Evolutionary conservation across 768 basidiomycete genomes (phyloP).

Genomic region (Rhizopogon rudus): DNA sequence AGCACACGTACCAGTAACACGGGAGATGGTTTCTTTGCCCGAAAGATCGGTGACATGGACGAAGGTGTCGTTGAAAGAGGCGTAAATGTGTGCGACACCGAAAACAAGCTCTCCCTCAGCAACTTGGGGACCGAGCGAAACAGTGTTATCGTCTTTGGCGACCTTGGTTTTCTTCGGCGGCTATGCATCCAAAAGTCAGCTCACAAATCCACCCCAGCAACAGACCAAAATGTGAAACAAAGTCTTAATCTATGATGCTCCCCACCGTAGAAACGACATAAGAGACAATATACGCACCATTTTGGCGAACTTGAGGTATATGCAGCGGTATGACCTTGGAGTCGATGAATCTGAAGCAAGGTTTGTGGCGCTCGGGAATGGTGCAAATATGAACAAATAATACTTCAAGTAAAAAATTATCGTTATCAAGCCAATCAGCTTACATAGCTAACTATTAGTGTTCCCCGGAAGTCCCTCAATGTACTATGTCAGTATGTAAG

Average conservation of each 20-base stretch:
- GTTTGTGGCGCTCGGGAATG: neutral
- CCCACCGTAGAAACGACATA: neutral
- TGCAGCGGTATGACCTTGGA: conserved; percentile 11
- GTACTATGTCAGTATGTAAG: too few species aligned
- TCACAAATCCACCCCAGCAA: conserved; percentile 42
- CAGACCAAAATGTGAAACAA: conserved; percentile 1
- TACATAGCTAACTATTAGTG: too few species aligned
- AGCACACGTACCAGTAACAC: conserved; percentile 77
- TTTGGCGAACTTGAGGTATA: conserved; percentile 26
- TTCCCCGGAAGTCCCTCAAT: too few species aligned
- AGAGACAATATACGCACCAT: conserved; percentile 31
- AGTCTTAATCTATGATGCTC: neutral
- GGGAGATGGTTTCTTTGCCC: conserved; percentile 98
- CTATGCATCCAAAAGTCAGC: conserved; percentile 58
- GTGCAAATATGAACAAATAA: conserved; percentile 3
- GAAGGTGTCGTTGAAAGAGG: conserved; percentile 99
- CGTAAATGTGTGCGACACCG: conserved; percentile 98
- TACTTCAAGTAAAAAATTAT: too few species aligned
- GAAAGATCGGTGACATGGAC: conserved; percentile 99
- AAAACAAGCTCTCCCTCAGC: conserved; percentile 96
- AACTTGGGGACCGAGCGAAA: conserved; percentile 93
- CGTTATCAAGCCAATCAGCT: too few species aligned
- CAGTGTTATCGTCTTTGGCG: conserved; percentile 75
- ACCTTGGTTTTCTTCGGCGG: conserved; percentile 81
- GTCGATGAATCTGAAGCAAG: conserved; percentile 10